A percentile compares a stretch with the other conserved stretches of the same genome.
These are phyloP conservation scores for Heliocybe sulcata DNA, from an alignment of 1,284 basidiomycete species.

Conservation along the genomic window DNA sequence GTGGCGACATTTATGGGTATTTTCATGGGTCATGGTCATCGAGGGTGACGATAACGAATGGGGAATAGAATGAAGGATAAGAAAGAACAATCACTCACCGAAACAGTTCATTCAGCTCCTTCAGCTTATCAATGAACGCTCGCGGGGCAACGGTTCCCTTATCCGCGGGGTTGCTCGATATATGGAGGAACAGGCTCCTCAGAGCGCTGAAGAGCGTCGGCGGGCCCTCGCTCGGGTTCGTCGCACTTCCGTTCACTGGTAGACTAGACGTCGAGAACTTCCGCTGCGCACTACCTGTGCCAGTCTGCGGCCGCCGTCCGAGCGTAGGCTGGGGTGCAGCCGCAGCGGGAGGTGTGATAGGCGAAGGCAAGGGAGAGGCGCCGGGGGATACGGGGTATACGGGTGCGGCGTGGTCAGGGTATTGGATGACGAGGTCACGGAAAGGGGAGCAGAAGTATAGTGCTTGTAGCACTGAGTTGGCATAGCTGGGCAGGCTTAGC, in stretches of 20 bases:
- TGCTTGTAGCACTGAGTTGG: slow-evolving; percentile 95
- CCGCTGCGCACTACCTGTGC: slow-evolving; percentile 14
- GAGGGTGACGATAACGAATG: too few species aligned
- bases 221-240: slow-evolving; percentile 34
- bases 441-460: slow-evolving; percentile 88
- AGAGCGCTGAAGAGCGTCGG: slow-evolving; percentile 85
- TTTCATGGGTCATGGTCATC: too few species aligned
- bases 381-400: slow-evolving; percentile 15
- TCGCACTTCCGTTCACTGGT: slow-evolving; percentile 13
- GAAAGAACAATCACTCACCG: too few species aligned
- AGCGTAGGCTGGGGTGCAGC: slow-evolving; percentile 10
- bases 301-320: background rate
- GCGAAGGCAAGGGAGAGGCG: slow-evolving; percentile 30
- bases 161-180: slow-evolving; percentile 67
- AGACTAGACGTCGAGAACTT: slow-evolving; percentile 11
- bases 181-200: slow-evolving; percentile 83
- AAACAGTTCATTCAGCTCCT: slow-evolving; percentile 83
- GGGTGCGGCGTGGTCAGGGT: slow-evolving; percentile 35
- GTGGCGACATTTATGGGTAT: too few species aligned
- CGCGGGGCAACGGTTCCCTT: slow-evolving; percentile 84
- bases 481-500: slow-evolving; percentile 57
- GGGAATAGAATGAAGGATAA: background rate
- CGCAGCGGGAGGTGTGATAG: slow-evolving; percentile 30
- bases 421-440: slow-evolving; percentile 64
- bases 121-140: slow-evolving; percentile 87